These are phyloP conservation scores for Staphylotrichum longicolle DNA, from an alignment of 495 filamentous ascomycete species.

Conservation along the genomic window DNA sequence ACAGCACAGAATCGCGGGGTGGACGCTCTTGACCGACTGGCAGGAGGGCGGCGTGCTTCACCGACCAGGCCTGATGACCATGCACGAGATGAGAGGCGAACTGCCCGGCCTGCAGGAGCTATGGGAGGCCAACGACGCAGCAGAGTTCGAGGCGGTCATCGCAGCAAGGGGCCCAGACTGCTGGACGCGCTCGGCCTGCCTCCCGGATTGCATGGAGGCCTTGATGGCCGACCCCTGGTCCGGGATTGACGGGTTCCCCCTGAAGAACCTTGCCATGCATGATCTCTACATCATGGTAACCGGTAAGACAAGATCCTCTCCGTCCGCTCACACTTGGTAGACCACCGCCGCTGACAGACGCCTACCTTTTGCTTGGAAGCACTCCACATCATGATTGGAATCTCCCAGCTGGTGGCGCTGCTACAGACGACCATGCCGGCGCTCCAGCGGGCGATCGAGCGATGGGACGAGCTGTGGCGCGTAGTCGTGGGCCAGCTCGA, in stretches of 20 bases:
- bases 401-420: background rate
- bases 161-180: conserved; percentile 1
- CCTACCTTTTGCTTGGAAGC: background rate
- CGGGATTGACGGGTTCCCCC: background rate
- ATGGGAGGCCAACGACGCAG: conserved; percentile 18
- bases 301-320: background rate
- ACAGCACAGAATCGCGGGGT: conserved; percentile 11
- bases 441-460: background rate
- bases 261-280: background rate
- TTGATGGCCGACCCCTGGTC: conserved; percentile 12
- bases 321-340: background rate
- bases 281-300: conserved; percentile 2
- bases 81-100: conserved; percentile 14
- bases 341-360: background rate
- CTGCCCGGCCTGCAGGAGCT: conserved; percentile 14
- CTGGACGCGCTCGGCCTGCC: conserved; percentile 13
- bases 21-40: conserved; percentile 16
- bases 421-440: background rate
- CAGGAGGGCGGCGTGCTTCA: conserved; percentile 20
- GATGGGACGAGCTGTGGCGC: conserved; percentile 12
- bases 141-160: conserved; percentile 10
- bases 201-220: conserved; percentile 9
- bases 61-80: conserved; percentile 5
- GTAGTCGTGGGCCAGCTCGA: background rate
- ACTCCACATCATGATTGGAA: conserved; percentile 7